These are phyloP conservation scores for Penicillium paneum DNA, from an alignment of 2,329 filamentous ascomycete species.

Conservation along the genomic window DNA sequence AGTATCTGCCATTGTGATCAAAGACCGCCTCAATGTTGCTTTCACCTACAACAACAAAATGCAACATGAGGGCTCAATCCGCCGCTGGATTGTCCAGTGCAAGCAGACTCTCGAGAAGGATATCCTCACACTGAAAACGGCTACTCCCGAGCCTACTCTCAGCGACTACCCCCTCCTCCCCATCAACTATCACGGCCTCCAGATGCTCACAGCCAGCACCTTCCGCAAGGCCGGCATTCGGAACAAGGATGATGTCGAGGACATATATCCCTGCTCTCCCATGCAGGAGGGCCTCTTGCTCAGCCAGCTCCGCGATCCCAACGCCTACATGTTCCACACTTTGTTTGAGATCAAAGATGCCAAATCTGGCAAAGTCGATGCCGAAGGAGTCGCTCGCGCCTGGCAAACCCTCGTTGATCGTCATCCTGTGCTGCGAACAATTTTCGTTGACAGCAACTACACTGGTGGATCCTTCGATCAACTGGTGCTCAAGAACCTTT, in stretches of 20 bases:
- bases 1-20: conserved; percentile 49
- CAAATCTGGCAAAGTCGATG: conserved; percentile 22
- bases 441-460: conserved; percentile 36
- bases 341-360: conserved; percentile 33
- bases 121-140: conserved; percentile 24
- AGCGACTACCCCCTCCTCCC: conserved; percentile 47
- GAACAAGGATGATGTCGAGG: conserved; percentile 29
- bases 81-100: conserved; percentile 44
- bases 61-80: conserved; percentile 43
- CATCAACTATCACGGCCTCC: conserved; percentile 41
- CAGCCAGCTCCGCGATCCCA: conserved; percentile 36
- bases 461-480: conserved; percentile 38
- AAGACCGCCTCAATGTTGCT: conserved; percentile 47
- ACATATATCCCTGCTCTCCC: conserved; percentile 38
- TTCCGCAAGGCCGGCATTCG: conserved; percentile 38
- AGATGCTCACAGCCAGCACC: conserved; percentile 33
- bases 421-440: conserved; percentile 34
- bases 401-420: conserved; percentile 35
- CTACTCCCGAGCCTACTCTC: conserved; percentile 35
- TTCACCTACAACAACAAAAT: conserved; percentile 51
- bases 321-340: conserved; percentile 37
- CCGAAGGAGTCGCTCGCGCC: conserved; percentile 28
- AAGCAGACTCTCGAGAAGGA: conserved; percentile 35
- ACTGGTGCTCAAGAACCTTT: conserved; percentile 31
- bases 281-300: conserved; percentile 40